Conservation (phyloP, 2,329 filamentous ascomycete genomes). For the Curvularia sp. region DNA sequence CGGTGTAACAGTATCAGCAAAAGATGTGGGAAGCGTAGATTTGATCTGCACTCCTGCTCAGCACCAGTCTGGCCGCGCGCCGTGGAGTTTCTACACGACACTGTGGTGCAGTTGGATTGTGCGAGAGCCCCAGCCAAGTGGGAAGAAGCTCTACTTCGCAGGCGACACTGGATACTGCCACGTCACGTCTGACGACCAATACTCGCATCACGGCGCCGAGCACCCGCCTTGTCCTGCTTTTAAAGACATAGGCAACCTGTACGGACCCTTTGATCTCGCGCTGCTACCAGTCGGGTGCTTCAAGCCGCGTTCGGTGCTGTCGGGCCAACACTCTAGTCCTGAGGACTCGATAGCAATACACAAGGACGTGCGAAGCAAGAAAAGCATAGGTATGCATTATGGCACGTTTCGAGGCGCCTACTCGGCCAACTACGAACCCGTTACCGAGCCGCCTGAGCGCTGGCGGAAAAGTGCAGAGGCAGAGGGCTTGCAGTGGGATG, state of each 20-base stretch:
- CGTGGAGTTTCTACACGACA: conserved; percentile 51
- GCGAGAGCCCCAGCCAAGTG: conserved; percentile 34
- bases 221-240: conserved; percentile 58
- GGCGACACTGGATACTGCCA: conserved; percentile 60
- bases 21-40: conserved; percentile 48
- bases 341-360: conserved; percentile 59
- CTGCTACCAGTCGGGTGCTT: conserved; percentile 60
- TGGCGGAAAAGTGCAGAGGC: conserved; percentile 57
- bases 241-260: conserved; percentile 54
- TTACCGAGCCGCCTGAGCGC: conserved; percentile 56
- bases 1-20: conserved; percentile 45
- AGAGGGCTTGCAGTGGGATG: conserved; percentile 50
- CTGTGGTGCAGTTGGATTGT: conserved; percentile 60
- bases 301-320: conserved; percentile 55
- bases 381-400: conserved; percentile 62
- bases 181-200: conserved; percentile 40
- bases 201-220: conserved; percentile 43
- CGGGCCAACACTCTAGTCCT: conserved; percentile 56
- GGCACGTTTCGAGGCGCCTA: conserved; percentile 58
- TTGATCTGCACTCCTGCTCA: conserved; percentile 59
- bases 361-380: conserved; percentile 55
- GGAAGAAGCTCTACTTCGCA: conserved; percentile 56
- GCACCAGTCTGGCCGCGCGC: conserved; percentile 55
- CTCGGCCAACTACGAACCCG: conserved; percentile 58
- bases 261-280: conserved; percentile 60